Base-by-base conservation (phyloP, 768 basidiomycete species). In the Mycena filopes region DNA sequence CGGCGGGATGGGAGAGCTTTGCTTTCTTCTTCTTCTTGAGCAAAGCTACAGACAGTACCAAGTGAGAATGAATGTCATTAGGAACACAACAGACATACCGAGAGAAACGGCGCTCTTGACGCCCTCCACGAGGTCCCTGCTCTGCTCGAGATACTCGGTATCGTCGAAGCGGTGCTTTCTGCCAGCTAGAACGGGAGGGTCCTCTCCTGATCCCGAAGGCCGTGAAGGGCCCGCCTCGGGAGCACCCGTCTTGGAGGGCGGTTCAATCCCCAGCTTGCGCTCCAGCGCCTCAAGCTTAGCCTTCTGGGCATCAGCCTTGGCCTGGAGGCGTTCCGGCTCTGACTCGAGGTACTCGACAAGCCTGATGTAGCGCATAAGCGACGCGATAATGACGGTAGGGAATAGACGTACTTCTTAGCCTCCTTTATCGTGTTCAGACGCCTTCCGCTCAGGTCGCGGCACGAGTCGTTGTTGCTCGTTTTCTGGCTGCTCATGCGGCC, bases 401-500 rank as follows among this genome's bases (percentile, higher is more conserved):
- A 54, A 16, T 8, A n/a, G 3, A 80, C 87, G 51, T 70, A 95
- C 96, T 90, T 92, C 77, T 98, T 94, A 1, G 97, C 98, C 71
- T 98, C 96, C 78, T 98, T 98, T 73, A 99, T 89, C 0, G 97
- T 98, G 72, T 93, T 94, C 28, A 99, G 81, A 66, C 96, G 83
- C 53, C 97, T 81, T 2, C 97, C 97, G 63, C 86, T 95, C 40
- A 99, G 83, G 74, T 99, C 98, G 50, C 98, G 82, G 76, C 96
- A 98, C 10, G 93, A 94, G 75, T 99, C 96, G 67, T 96, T 96
- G 77, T 96, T 96, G 77, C 84, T 96, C 25, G 95, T 95, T 83
- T 95, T 95, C 81, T 96, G 94, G 70, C 91, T 93, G 73, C 92
- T 94, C 98, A 99, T 99, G 33, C 97, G 87, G 15, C 98, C 97